Percentiles rank a stretch among this genome's conserved stretches.
phyloP scores from a whole-genome alignment of 2,329 filamentous ascomycete genomes.

The Alternaria ethzedia region DNA sequence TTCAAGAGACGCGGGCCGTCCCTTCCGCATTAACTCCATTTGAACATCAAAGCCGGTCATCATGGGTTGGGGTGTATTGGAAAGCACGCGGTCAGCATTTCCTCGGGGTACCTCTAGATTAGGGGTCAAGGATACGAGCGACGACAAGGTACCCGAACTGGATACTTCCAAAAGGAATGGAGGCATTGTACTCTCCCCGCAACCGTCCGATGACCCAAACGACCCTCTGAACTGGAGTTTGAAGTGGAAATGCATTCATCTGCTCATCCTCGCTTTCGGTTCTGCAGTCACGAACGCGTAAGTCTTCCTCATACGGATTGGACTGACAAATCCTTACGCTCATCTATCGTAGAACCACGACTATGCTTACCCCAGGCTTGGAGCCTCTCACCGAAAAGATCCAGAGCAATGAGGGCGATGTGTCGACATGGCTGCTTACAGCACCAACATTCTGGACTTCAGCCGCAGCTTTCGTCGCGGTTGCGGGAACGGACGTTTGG shows the following conservation, averaged over 20 bases:
- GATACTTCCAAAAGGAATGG: conserved; percentile 10
- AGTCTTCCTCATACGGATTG: background rate
- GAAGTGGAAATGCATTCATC: conserved; percentile 13
- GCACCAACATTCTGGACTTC: conserved; percentile 22
- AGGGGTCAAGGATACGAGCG: conserved; percentile 7
- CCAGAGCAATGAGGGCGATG: conserved; percentile 15
- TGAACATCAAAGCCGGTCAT: background rate
- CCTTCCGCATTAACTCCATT: background rate
- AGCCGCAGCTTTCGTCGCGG: conserved; percentile 15
- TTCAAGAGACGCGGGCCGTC: background rate
- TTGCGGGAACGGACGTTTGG: conserved; percentile 17
- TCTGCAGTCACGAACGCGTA: conserved; percentile 22
- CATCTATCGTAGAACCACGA: conserved; percentile 5
- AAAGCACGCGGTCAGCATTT: conserved; percentile 11
- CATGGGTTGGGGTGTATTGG: conserved; percentile 21
- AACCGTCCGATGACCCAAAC: conserved; percentile 11
- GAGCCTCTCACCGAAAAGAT: conserved; percentile 10
- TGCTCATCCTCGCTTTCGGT: conserved; percentile 17
- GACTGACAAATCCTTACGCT: background rate
- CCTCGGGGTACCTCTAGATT: conserved; percentile 13
- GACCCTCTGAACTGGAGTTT: conserved; percentile 20
- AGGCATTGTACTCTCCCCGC: conserved; percentile 2
- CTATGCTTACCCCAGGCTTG: conserved; percentile 19
- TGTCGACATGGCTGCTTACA: conserved; percentile 18
- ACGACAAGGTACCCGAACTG: conserved; percentile 4